Base-by-base conservation (phyloP, 169 alveolate species). In the Plasmodium gallinaceum region DNA sequence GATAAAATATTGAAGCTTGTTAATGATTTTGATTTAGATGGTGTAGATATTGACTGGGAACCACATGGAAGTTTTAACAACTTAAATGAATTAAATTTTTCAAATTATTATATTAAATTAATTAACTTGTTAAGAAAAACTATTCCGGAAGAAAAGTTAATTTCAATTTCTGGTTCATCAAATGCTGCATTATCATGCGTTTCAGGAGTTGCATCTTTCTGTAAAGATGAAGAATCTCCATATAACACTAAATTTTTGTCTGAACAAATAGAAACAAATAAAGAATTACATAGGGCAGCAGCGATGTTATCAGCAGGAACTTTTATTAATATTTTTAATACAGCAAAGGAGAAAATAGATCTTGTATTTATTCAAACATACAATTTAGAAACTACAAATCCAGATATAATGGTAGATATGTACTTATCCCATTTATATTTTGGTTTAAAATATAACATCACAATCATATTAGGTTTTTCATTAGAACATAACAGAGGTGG, bases 21-120 rank as follows among this genome's bases (percentile, higher is more conserved):
- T 14, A 74, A 42, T 37, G 71, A 74, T 37, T 74, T 74, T 58
- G 88, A 74, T 58, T 74, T 74, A 42, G 88, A 74, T 58, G 88
- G 88, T 74, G 88, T 74, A 54, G 88, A 74, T 57, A 74, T 74
- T 74, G 88, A 74, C n/a, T 74, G 88, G 88, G 88, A 74, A 74
- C 88, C 88, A 58, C 70, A 74, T 74, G 88, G 88, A 24, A 74
- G 88, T 64, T 74, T 74, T 58, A 74, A 74, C 62, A 74, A 74
- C 42, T 62, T 74, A 74, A 74, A 74, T 64, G 88, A 74, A 39
- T 51, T 74, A n/a, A 46, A 39, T 22, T 74, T 18, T 48, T 74
- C 88, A 54, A 45, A 58, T 58, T 74, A 74, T 48, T 74, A 74
- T 60, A 58, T 74, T 57, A 74, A 74, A 74, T 74, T 74, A 57